These are phyloP conservation scores for Solanum habrochaites DNA, from an alignment of 257 asterid species.

Conservation along the genomic window DNA sequence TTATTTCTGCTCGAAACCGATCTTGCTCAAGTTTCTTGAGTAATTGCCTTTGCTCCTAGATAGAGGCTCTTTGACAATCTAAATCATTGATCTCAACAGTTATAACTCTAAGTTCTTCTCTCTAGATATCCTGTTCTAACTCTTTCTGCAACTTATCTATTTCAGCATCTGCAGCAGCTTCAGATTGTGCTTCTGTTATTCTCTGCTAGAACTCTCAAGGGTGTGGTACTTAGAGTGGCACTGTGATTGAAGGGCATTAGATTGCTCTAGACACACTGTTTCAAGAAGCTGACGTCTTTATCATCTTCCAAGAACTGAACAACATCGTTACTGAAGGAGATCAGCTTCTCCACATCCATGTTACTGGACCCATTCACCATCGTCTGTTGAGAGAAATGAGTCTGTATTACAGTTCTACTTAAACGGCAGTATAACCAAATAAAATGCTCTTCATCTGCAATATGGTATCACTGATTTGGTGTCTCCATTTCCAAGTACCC, in stretches of 20 bases:
- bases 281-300: slow-evolving; percentile 27
- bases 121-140: slow-evolving; percentile 40
- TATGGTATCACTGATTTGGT: background rate
- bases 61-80: slow-evolving; percentile 30
- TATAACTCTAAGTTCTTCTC: slow-evolving; percentile 54
- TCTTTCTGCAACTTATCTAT: slow-evolving; percentile 41
- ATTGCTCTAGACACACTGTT: slow-evolving; percentile 34
- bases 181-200: slow-evolving; percentile 35
- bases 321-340: slow-evolving; percentile 23
- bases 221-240: slow-evolving; percentile 26
- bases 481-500: background rate
- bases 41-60: slow-evolving; percentile 36
- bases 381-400: background rate
- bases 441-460: background rate
- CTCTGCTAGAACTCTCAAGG: slow-evolving; percentile 30
- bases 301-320: slow-evolving; percentile 34
- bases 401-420: background rate
- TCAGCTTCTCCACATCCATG: background rate
- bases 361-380: background rate
- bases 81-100: slow-evolving; percentile 37
- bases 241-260: slow-evolving; percentile 35
- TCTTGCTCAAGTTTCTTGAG: slow-evolving; percentile 51
- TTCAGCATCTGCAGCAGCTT: slow-evolving; percentile 41
- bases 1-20: slow-evolving; percentile 53
- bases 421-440: background rate